These are phyloP conservation scores for Salvia splendens DNA, from an alignment of 257 asterid species.

Conservation along the genomic window DNA sequence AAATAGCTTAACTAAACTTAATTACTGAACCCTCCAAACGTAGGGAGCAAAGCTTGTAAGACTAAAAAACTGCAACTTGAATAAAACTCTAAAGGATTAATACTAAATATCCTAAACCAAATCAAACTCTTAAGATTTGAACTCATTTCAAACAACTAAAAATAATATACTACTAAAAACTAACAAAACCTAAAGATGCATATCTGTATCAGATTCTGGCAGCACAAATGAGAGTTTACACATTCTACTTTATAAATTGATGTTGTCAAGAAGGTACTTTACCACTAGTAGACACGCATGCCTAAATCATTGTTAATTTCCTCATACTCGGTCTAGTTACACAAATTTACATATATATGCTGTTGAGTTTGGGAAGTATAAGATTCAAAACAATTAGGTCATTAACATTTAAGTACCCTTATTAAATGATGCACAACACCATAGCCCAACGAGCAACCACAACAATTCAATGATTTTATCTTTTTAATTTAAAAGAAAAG, in stretches of 20 bases:
- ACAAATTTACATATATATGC: background rate
- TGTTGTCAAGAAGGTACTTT: background rate
- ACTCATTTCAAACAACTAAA: too few relatives aligned
- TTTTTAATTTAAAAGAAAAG: background rate
- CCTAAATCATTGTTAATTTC: background rate
- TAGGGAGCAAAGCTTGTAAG: too few relatives aligned
- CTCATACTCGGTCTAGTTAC: background rate
- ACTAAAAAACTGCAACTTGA: too few relatives aligned
- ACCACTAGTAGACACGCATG: background rate
- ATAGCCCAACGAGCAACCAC: conserved; percentile 13
- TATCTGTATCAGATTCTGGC: background rate
- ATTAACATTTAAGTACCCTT: background rate
- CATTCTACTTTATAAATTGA: background rate
- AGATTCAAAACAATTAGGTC: background rate
- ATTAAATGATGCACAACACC: background rate
- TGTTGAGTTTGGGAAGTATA: background rate
- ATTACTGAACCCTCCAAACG: too few relatives aligned
- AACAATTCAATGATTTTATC: conserved; percentile 4
- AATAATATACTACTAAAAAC: too few relatives aligned
- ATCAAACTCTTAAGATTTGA: too few relatives aligned
- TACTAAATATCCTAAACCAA: too few relatives aligned
- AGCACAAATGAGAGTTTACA: background rate
- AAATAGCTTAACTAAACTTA: too few relatives aligned
- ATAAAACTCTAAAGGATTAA: too few relatives aligned
- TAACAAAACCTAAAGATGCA: too few relatives aligned